These are phyloP conservation scores for Paracoccidioides brasiliensis DNA, from an alignment of 2,329 filamentous ascomycete genomes.

Conservation along the genomic window DNA sequence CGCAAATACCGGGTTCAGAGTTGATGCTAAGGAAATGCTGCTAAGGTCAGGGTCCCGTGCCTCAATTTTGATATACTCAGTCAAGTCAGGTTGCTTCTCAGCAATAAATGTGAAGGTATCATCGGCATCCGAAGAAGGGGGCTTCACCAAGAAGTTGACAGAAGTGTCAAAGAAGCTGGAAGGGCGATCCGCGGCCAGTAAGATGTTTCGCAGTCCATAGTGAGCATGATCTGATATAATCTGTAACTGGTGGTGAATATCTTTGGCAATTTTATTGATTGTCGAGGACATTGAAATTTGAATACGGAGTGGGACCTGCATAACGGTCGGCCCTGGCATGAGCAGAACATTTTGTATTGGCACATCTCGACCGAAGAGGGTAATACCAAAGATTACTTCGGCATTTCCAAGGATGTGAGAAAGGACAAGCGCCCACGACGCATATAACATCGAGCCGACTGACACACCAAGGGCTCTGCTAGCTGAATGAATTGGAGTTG, in stretches of 20 bases:
- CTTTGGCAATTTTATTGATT: neutral
- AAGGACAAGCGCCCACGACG: slow-evolving; percentile 29
- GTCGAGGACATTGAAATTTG: slow-evolving; percentile 16
- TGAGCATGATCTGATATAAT: neutral
- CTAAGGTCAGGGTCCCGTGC: neutral
- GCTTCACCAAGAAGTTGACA: neutral
- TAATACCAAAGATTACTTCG: slow-evolving; percentile 31
- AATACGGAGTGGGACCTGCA: slow-evolving; percentile 28
- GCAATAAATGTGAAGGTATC: neutral
- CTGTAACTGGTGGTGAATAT: neutral
- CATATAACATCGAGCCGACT: slow-evolving; percentile 6
- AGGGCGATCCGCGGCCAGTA: neutral
- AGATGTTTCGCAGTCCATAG: neutral
- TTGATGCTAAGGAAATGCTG: neutral
- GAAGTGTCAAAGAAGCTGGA: neutral
- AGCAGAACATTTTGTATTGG: slow-evolving; percentile 24
- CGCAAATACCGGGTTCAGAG: neutral
- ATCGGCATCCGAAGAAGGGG: neutral
- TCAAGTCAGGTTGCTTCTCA: neutral
- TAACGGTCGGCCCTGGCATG: slow-evolving; percentile 30
- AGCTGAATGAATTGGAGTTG: neutral
- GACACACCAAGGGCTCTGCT: neutral
- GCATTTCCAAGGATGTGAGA: slow-evolving; percentile 22
- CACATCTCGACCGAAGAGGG: slow-evolving; percentile 29
- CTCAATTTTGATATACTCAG: neutral